A percentile compares a stretch with the other conserved stretches of the same genome.
These are phyloP conservation scores for Primulina huaijiensis DNA, from an alignment of 257 asterid species.

Conservation along the genomic window DNA sequence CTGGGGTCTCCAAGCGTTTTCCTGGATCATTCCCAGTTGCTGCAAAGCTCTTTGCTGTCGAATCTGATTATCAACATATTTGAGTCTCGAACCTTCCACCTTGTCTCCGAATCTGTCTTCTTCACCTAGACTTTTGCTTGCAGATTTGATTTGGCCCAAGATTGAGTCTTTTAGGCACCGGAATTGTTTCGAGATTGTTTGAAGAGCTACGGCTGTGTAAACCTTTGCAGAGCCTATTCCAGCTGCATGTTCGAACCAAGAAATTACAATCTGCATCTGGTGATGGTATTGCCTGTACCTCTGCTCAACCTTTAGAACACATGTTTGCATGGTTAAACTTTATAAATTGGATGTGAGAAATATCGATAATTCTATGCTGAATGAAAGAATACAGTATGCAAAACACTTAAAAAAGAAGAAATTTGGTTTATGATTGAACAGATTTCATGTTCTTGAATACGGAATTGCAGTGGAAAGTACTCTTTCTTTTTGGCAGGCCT, in stretches of 20 bases:
- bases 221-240: constrained; percentile 80
- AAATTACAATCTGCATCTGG: constrained; percentile 82
- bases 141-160: constrained; percentile 60
- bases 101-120: constrained; percentile 59
- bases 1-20: constrained; percentile 99
- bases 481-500: neutral
- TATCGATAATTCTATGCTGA: neutral
- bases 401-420: neutral
- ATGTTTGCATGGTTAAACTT: constrained; percentile 1
- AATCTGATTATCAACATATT: constrained; percentile 79
- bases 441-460: neutral
- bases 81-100: constrained; percentile 76
- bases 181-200: constrained; percentile 91
- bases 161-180: constrained; percentile 93
- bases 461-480: neutral
- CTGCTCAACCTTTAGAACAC: constrained; percentile 69
- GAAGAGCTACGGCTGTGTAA: constrained; percentile 84
- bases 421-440: too few relatives aligned
- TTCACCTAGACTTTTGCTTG: constrained; percentile 80
- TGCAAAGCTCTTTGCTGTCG: constrained; percentile 92
- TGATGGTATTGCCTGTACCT: constrained; percentile 91
- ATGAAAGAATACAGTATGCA: too few relatives aligned
- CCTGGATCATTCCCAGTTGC: constrained; percentile 97
- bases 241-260: constrained; percentile 92
- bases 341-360: neutral